phyloP scores from a whole-genome alignment of 768 basidiomycete genomes.

The Tulasnella sp. region DNA sequence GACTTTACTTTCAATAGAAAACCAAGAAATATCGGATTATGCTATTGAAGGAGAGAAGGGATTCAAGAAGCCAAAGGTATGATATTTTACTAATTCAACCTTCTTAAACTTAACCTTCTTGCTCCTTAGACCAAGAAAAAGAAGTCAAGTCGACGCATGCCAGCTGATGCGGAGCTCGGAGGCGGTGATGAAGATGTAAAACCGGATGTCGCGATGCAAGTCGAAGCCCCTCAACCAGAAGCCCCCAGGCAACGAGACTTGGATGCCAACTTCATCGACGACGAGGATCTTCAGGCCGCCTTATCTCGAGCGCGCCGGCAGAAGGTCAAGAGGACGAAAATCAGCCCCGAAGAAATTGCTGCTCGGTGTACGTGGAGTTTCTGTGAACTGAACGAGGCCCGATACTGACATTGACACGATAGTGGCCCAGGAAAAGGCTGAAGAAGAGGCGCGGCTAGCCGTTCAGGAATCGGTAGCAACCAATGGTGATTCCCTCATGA shows the following conservation, averaged over 20 bases:
- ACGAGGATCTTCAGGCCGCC: constrained; percentile 94
- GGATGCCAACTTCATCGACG: constrained; percentile 90
- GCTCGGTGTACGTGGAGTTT: constrained; percentile 53
- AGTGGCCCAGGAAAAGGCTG: constrained; percentile 25
- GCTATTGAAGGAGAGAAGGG: constrained; percentile 75
- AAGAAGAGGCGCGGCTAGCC: constrained; percentile 44
- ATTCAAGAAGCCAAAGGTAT: constrained; percentile 91
- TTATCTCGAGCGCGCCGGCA: constrained; percentile 80
- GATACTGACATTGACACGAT: background rate
- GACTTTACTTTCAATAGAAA: constrained; percentile 52
- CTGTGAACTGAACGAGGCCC: background rate
- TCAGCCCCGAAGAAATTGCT: constrained; percentile 79
- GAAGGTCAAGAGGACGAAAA: constrained; percentile 70
- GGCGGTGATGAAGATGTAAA: constrained; percentile 36
- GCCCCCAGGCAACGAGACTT: constrained; percentile 62
- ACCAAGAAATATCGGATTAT: constrained; percentile 81
- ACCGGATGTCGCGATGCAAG: constrained; percentile 59
- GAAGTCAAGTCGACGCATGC: constrained; percentile 59
- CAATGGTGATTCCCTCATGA: constrained; percentile 41
- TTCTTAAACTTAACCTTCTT: constrained; percentile 19
- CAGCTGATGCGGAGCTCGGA: constrained; percentile 47
- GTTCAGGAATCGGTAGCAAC: constrained; percentile 49
- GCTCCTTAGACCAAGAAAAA: constrained; percentile 83
- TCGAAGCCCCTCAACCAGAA: constrained; percentile 58
- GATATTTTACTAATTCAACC: constrained; percentile 25